phyloP scores from a whole-genome alignment of 1,284 basidiomycete genomes.

The Coniferiporia sulphurascens region DNA sequence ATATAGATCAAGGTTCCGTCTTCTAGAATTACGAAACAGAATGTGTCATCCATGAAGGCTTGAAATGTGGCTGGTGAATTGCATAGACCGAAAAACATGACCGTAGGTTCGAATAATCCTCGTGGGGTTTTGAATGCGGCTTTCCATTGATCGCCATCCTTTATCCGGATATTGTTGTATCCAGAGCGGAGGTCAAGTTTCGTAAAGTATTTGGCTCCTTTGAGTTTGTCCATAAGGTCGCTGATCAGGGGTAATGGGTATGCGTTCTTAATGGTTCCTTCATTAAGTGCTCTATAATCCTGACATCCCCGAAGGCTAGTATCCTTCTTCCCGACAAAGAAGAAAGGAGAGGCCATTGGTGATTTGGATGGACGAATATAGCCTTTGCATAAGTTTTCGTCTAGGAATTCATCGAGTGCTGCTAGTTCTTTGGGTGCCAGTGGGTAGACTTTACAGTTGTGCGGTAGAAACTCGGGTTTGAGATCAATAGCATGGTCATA shows the following conservation, averaged over 20 bases:
- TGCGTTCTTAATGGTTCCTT: neutral
- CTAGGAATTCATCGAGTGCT: too few species aligned
- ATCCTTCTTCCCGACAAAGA: neutral
- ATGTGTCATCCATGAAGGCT: neutral
- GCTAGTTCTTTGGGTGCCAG: too few species aligned
- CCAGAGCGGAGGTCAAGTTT: neutral
- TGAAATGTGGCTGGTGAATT: neutral
- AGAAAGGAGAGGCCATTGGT: too few species aligned
- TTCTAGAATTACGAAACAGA: neutral
- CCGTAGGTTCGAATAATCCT: neutral
- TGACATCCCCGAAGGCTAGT: neutral
- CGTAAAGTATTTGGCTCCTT: neutral
- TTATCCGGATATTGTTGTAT: neutral
- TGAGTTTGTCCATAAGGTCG: neutral
- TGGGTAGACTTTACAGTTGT: too few species aligned
- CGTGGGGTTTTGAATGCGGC: neutral
- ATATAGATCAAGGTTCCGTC: neutral
- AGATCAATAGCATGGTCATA: too few species aligned
- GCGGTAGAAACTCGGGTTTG: too few species aligned
- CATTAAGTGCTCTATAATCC: neutral
- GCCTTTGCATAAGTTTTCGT: too few species aligned
- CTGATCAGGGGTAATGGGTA: neutral
- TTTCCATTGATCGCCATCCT: neutral
- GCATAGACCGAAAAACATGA: neutral
- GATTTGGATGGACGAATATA: too few species aligned